Evolutionary conservation across 176 grass and related monocot species (phyloP).

Genomic region (Panicum miliaceum): DNA sequence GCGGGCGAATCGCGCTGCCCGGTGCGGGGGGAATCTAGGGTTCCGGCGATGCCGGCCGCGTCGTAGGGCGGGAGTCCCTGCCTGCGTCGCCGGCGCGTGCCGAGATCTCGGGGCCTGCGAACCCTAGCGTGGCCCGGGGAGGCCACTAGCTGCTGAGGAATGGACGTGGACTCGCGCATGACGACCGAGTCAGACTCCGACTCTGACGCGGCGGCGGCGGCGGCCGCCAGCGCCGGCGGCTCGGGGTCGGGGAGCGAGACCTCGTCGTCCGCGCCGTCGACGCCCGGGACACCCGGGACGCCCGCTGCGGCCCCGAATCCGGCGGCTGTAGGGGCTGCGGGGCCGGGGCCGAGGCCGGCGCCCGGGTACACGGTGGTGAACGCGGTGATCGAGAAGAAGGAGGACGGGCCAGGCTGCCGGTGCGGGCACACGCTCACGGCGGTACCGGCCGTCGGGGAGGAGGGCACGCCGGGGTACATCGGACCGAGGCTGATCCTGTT

Average conservation of each 20-base stretch:
- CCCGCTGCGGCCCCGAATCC: conserved; percentile 10
- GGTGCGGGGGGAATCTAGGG: conserved; percentile 35
- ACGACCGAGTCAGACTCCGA: conserved; percentile 74
- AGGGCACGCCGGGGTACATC: conserved; percentile 74
- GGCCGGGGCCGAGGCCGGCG: conserved; percentile 72
- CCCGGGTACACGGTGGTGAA: conserved; percentile 77
- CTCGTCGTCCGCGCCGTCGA: conserved; percentile 40
- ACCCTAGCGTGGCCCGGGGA: conserved; percentile 36
- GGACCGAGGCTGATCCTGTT: conserved; percentile 85
- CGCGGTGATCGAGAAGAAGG: conserved; percentile 91
- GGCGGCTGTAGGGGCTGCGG: conserved; percentile 36
- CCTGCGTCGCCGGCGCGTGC: conserved; percentile 31
- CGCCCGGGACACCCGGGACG: conserved; percentile 40
- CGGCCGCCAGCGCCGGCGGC: conserved; percentile 30
- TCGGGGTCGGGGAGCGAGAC: conserved; percentile 41
- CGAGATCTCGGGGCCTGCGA: conserved; percentile 49
- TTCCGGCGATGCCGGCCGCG: conserved; percentile 31
- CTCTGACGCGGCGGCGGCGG: conserved; percentile 50
- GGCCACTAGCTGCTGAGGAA: conserved; percentile 22
- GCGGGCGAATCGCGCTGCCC: conserved; percentile 34
- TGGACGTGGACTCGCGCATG: conserved; percentile 88
- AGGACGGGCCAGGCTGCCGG: conserved; percentile 85
- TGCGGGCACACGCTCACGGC: conserved; percentile 95
- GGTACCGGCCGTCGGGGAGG: conserved; percentile 84
- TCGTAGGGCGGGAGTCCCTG: conserved; percentile 34